phyloP scores from a whole-genome alignment of 2,329 filamentous ascomycete genomes.

The Paecilomyces fulvus region DNA sequence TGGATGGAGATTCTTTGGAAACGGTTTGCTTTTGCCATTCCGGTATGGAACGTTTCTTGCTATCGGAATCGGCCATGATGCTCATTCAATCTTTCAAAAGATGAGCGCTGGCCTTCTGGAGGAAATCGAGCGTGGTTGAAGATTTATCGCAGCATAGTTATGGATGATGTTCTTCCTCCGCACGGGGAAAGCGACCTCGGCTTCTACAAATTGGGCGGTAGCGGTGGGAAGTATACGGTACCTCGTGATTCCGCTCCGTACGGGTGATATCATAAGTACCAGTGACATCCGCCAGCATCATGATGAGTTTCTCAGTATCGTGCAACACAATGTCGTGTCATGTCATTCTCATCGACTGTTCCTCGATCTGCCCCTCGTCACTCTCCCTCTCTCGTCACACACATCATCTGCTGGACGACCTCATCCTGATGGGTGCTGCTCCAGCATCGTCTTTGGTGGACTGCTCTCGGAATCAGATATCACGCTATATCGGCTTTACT shows the following conservation, averaged over 20 bases:
- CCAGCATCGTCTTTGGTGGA: background rate
- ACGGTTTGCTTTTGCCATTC: slow-evolving; percentile 29
- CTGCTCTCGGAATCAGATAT: background rate
- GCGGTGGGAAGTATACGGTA: background rate
- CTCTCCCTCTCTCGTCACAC: background rate
- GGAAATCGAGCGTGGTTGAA: background rate
- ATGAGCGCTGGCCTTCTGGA: background rate
- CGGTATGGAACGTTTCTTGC: slow-evolving; percentile 29
- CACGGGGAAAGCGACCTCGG: background rate
- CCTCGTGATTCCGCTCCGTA: background rate
- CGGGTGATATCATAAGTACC: background rate
- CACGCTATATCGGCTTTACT: background rate
- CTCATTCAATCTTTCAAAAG: background rate
- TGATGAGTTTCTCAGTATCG: background rate
- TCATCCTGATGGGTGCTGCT: background rate
- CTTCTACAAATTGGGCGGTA: background rate
- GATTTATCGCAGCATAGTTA: background rate
- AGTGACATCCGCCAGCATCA: background rate
- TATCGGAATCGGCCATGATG: slow-evolving; percentile 25
- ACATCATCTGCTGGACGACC: background rate
- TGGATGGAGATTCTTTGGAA: slow-evolving; percentile 28
- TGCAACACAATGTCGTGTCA: background rate
- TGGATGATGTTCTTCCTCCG: background rate
- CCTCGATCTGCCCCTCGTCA: background rate
- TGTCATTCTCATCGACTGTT: background rate